Evolutionary conservation across 441 rosid genomes (phyloP), one percentile per base, ranked within the genome.

Genomic region (Gossypium schwendimanii): DNA sequence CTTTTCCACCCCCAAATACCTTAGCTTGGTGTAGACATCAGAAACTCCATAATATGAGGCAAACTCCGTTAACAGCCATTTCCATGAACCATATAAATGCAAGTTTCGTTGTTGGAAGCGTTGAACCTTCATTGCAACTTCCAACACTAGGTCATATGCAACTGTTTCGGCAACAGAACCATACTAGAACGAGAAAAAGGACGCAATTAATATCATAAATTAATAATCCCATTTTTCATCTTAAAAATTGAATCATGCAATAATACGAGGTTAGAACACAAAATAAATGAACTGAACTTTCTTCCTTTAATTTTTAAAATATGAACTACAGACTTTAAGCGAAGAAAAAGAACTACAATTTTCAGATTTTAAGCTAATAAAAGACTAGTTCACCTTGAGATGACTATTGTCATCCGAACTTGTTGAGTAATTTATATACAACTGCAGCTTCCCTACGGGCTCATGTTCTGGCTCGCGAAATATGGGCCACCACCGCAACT

Each of bases 121-220:
- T 76, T 91, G 99, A 84, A 86, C 78, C 79, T 89, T 95, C 97
- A 95, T 85, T 44, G 97, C 97, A 75, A 91, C 95, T 83, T 95
- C 99, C 66, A 95, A 73, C 75, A 77, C 91, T 18, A 95, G 77
- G 83, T 95, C 99, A 86, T 95, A 95, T 31, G 97, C 97, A 41
- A 95, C 99, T 66, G 99, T 95, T 81, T 95, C 99, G 3, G 98
- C 99, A 57, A 95, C 98, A 74, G 97, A 90, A 58, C 98, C 98
- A 79, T 89, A 93, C 99, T 95, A 77, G 52, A 45, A 74, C 53
- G 59, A 81, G 71, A 79, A 79, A 63, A 74, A 73, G 54, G 31
- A 73, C 31, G 9, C 47, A 68, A 72, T 80, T 36, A 81, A 75
- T 68, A 73, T 36, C 63, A 68, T 72, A 61, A 72, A 63, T 72